phyloP scores from a whole-genome alignment of 2,329 filamentous ascomycete species.

The Hypoxylon sp. region DNA sequence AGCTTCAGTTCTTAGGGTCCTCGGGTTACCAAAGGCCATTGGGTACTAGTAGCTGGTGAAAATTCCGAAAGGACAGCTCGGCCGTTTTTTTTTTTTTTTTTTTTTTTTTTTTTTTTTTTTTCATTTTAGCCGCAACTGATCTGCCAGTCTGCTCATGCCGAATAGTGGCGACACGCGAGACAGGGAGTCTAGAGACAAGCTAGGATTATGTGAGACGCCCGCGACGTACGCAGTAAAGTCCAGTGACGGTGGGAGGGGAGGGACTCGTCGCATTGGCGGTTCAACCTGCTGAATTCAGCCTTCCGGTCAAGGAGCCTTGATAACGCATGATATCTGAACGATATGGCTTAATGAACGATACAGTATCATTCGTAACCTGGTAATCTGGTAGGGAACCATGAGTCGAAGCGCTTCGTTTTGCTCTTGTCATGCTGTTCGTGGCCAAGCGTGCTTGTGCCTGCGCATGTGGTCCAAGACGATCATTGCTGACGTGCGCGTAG shows the following conservation, averaged over 20 bases:
- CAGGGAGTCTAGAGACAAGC: slow-evolving; percentile 10
- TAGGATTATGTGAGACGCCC: slow-evolving; percentile 20
- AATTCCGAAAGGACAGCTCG: slow-evolving; percentile 29
- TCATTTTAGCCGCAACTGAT: slow-evolving; percentile 34
- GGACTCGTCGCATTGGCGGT: slow-evolving; percentile 28
- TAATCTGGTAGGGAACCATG: slow-evolving; percentile 8
- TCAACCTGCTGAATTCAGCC: slow-evolving; percentile 35
- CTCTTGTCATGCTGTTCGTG: slow-evolving; percentile 5
- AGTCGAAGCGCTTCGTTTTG: slow-evolving; percentile 4
- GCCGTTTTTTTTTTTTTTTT: no score
- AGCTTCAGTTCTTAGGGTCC: slow-evolving; percentile 20
- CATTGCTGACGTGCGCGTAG: slow-evolving; percentile 16
- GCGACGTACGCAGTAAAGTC: slow-evolving; percentile 25
- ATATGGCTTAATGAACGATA: slow-evolving; percentile 28
- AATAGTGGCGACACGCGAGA: slow-evolving; percentile 29
- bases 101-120: no score
- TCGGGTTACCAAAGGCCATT: slow-evolving; percentile 21
- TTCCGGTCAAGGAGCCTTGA: slow-evolving; percentile 23
- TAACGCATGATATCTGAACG: slow-evolving; percentile 33
- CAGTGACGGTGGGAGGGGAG: slow-evolving; percentile 15
- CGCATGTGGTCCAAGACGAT: slow-evolving; percentile 8
- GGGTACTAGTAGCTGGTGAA: slow-evolving; percentile 23
- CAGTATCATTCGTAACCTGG: slow-evolving; percentile 24
- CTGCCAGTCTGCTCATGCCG: slow-evolving; percentile 26
- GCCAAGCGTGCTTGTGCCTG: slow-evolving; percentile 17